Evolutionary conservation across 768 basidiomycete genomes (phyloP), one percentile per base, ranked within the genome.

Genomic region (Suillus hirtellus): DNA sequence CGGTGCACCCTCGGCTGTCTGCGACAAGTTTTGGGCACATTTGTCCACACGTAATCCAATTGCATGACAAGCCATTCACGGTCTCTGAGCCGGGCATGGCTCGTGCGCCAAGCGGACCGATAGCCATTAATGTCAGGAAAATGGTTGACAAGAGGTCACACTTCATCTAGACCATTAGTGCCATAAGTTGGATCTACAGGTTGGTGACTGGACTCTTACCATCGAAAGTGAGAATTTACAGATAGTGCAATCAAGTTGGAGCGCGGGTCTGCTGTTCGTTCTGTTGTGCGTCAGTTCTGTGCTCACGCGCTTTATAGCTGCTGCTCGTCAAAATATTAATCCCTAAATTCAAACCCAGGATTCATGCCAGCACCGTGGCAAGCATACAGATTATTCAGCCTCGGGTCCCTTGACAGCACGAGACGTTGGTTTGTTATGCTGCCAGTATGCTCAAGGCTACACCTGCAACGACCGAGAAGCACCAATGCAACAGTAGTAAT

Each of bases 391-490:
- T 43, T 43, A 43, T 43, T 43, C 42, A 17, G 1, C 15, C 42
- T 43, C 17, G 7, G 42, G 42, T 43, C 9, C 19, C 3, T 12
- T 21, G 46, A 47, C 11, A 14, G 21, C 47, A 24, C 14, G 47
- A 7, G 21, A 24, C 10, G 21, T 24, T 15, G 21, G 2, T 14
- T 47, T 47, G 4, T 46, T 46, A 21, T 46, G n/a, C n/a, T 21
- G n/a, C 37, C 38, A 38, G 12, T 14, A 12, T 15, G 40, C 5
- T 7, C 4, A 40, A 72, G 24, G 90, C 94, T 53, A 89, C 62
- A 8, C 94, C 95, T 7, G 92, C 88, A 4, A 98, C 86, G 31
- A 95, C 88, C 46, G 31, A 99, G 78, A 63, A 98, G 73, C 14
- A 94, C 96, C 5, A 93, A 88, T 2, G 95, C 86, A 31, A 24